Evolutionary conservation across 164 flowering plant genomes (phyloP), one percentile per base, ranked within the genome.

Genomic region (Annona squamosa): DNA sequence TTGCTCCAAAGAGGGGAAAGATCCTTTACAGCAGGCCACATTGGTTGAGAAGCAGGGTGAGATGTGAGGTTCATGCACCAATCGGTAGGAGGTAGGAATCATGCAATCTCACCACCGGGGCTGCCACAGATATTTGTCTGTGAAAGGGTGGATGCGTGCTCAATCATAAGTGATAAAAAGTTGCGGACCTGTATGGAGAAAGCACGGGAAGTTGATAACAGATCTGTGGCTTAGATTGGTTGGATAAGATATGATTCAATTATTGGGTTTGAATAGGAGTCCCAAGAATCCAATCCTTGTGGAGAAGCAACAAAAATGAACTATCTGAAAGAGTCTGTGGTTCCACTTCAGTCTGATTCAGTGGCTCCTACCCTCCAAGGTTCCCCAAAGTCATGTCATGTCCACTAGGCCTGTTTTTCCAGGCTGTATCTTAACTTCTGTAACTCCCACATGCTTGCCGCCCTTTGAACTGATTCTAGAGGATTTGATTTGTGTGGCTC

Each of bases 11-110:
- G 46, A 52, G 68, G 26, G 46, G 63, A 42, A 41, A 70, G 73
- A 70, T 79, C 64, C 66, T 71, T 70, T 79, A 76, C 18, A 37
- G 18, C 18, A 19, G 26, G 3, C 17, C n/a, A 19, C 37, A 71
- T 62, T 75, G 47, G 68, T 70, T 71, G 81, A 78, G 75, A 80
- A 67, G 80, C 48, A 71, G 76, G 73, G 68, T 68, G 63, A 77
- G n/a, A 52, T 56, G 65, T 74, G 71, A 61, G 68, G 79, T 72
- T 66, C 74, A 66, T 52, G 41, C 65, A 74, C 74, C 68, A 67
- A 68, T 73, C 72, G 70, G 69, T 79, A 4, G 52, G 44, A 65
- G 70, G 69, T 79, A 4, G 52, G 44, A 65, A 66, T 69, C 42
- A 41, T 74, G 46, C 13, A 66, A 64, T 19, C 41, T 70, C 41